Base-by-base conservation (phyloP, 2,329 filamentous ascomycete species). In the Penicillium verrucosum region DNA sequence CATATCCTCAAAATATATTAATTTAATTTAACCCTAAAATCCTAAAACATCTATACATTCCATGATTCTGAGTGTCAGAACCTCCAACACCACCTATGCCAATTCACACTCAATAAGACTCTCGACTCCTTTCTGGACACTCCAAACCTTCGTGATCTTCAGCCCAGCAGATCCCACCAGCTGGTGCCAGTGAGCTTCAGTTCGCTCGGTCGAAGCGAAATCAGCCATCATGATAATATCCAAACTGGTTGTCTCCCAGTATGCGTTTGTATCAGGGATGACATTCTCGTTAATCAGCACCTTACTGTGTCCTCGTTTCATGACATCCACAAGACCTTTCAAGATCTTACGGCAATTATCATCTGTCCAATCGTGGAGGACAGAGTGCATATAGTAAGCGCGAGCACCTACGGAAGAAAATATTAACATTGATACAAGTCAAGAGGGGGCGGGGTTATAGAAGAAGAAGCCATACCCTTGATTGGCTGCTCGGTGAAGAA, bases 401-500 rank as follows among this genome's bases (percentile, higher is more conserved):
- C 70, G 67, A 36, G 71, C 71, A 23, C 70, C 70, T 65, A 29
- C 43, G 25, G 49, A 21, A 34, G 18, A 40, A 18, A 30, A 21
- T 0, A n/a, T 59, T 18, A 58, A 50, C 16, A 12, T 29, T 32
- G 3, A 36, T 45, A 34, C 8, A 0, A n/a, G 23, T 16, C 30
- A 3, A 32, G 21, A 34, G 21, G 21, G 25, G 34, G 27, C 2
- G 21, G 18, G 34, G 27, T 2, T 8, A 16, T 18, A 25, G 12
- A 37, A 27, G 18, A 4, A 4, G 10, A 34, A 57, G 21, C 6
- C 36, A 48, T 62, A 73, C 75, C 76, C 56, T 79, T 77, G 7
- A 82, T 60, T 0, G 76, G 78, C 60, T 82, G 78, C 45, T 76
- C 72, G 0, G 69, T 77, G 54, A 76, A 75, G 54, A 82, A 82